A percentile compares a stretch with the other conserved stretches of the same genome.
Conservation (phyloP, 352 stramenopile genomes). For the Globisporangium lucens region DNA sequence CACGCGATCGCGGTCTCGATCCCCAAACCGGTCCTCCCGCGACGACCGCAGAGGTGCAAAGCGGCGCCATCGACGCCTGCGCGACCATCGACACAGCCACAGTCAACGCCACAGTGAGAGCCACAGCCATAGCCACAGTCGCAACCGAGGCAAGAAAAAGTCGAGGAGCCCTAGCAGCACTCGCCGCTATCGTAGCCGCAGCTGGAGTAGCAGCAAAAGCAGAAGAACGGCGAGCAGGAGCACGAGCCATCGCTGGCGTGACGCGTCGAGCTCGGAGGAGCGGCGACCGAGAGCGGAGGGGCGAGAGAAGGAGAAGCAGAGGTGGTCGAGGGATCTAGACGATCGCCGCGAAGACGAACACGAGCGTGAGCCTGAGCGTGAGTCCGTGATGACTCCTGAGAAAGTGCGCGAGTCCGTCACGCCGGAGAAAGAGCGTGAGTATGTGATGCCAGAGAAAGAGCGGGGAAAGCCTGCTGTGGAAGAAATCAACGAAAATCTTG, state of each 20-base stretch:
- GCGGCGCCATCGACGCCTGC: background rate
- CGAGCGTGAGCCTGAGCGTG: background rate
- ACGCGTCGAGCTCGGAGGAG: slow-evolving; percentile 5
- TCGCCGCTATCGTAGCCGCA: slow-evolving; percentile 8
- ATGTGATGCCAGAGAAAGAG: background rate
- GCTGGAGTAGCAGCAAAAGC: slow-evolving; percentile 4
- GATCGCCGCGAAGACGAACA: background rate
- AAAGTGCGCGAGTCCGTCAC: background rate
- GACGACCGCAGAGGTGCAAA: slow-evolving; percentile 6
- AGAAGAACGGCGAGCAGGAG: background rate
- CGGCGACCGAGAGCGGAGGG: background rate
- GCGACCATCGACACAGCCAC: slow-evolving; percentile 1
- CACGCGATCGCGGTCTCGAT: background rate
- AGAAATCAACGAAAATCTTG: background rate
- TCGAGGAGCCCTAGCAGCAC: slow-evolving; percentile 6
- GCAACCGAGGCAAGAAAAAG: background rate
- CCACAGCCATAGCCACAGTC: slow-evolving; percentile 2
- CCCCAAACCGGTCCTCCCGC: background rate
- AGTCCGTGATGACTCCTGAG: background rate
- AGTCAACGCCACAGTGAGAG: slow-evolving; percentile 1
- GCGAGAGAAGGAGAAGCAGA: background rate
- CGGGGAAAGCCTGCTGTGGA: background rate
- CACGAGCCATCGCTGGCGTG: background rate
- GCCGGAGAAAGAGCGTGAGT: background rate
- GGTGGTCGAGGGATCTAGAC: background rate